Evolutionary conservation across 2,329 filamentous ascomycete species (phyloP), one percentile per base, ranked within the genome.

Genomic region (Claviceps sp.): DNA sequence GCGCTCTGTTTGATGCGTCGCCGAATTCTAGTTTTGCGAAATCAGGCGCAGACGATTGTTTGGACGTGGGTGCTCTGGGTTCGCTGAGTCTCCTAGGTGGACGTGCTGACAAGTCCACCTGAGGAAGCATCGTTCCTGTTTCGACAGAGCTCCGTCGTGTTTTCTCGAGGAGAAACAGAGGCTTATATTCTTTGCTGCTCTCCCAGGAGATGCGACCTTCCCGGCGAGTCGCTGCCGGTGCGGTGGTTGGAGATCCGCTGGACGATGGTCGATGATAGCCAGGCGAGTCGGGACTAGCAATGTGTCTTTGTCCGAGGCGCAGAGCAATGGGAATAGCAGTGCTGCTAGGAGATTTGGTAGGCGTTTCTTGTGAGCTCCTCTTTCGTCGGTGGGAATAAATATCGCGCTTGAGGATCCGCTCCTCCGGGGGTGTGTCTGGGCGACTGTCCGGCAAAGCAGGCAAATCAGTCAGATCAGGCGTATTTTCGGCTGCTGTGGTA

Each of bases 91-190:
- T 69, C 53, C 68, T 72, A 2, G 67, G 74, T 5, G 70, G 71
- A 14, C 82, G 67, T 30, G 73, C 74, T 6, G 79, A 77, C 2
- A 81, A 64, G 3, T 70, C 61, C 43, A 55, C 54, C 13, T 52
- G 54, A 1, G 73, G 62, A 26, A 65, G 57, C 22, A 34, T 34
- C 9, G 9, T 34, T 34, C 30, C 30, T 34, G 62, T 59, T 30
- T 66, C 63, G 3, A 60, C 58, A 5, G 66, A 61, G 44, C 65
- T 65, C 43, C 71, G 68, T 8, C 72, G 70, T 3, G 70, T 71
- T 56, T 71, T 81, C 65, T 94, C 86, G 6, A 95, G 79, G 22
- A 95, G 81, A 66, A 86, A 91, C 8, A 96, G 70, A 0, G 90
- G 90, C 58, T 86, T 83, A 60, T 90, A 84, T 62, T 93, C 88